Conservation (phyloP, 768 basidiomycete species). For the Russula olivacea region DNA sequence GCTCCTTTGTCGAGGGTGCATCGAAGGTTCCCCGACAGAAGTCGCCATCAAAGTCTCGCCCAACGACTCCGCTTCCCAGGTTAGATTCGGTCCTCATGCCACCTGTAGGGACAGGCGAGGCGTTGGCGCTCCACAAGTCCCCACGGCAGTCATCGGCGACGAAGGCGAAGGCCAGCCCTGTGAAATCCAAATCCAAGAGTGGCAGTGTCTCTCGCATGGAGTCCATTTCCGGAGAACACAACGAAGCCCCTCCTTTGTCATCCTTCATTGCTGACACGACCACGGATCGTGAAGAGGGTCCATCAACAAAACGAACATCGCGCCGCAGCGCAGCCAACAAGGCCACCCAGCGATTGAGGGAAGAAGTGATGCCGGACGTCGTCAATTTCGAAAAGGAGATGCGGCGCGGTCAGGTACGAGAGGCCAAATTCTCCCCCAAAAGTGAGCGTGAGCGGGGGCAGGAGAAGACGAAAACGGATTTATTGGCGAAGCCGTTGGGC, state of each 20-base stretch:
- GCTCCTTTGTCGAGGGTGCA: background rate
- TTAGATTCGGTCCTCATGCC: constrained; percentile 22
- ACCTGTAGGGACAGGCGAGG: constrained; percentile 14
- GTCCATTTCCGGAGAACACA: background rate
- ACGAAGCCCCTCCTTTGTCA: background rate
- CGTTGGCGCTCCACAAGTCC: background rate
- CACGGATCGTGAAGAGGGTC: constrained; percentile 11
- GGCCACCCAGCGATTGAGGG: constrained; percentile 41
- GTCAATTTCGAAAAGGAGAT: constrained; percentile 62
- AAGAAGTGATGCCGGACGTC: constrained; percentile 72
- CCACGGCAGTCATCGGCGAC: constrained; percentile 2
- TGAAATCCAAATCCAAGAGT: constrained; percentile 10
- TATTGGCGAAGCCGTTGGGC: constrained; percentile 18
- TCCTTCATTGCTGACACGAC: constrained; percentile 26
- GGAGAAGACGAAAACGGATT: constrained; percentile 25
- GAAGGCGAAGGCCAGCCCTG: constrained; percentile 11
- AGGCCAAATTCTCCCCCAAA: constrained; percentile 27
- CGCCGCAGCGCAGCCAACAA: constrained; percentile 50
- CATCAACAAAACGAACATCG: constrained; percentile 26
- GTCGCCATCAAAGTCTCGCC: constrained; percentile 7
- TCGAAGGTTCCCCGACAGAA: constrained; percentile 9
- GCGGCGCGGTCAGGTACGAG: constrained; percentile 35
- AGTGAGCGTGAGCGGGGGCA: constrained; percentile 18
- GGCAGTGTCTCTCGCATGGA: background rate
- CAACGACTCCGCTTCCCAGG: constrained; percentile 6